Percentiles rank a stretch among this genome's conserved stretches.
These are phyloP conservation scores for Septoria petroselini DNA, from an alignment of 2,329 filamentous ascomycete genomes.

Conservation along the genomic window DNA sequence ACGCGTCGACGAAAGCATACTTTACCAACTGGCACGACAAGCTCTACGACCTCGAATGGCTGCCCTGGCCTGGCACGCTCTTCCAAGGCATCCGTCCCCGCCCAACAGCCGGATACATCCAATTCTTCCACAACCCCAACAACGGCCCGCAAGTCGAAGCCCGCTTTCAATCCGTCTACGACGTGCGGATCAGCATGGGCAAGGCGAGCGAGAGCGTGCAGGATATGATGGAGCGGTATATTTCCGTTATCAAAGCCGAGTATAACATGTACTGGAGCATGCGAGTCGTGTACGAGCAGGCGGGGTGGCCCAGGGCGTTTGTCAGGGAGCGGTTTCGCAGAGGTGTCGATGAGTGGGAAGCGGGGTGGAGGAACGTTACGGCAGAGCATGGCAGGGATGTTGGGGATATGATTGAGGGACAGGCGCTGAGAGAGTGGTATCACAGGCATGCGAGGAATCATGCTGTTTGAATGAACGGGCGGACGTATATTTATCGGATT, in stretches of 20 bases:
- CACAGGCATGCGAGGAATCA: background rate
- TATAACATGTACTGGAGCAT: conserved; percentile 1
- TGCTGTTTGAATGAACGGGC: background rate
- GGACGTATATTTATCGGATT: no score
- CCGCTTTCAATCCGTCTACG: background rate
- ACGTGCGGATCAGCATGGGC: background rate
- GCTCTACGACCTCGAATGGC: background rate
- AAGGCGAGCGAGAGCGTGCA: background rate
- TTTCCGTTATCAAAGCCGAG: background rate
- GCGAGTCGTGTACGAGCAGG: background rate
- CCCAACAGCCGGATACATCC: background rate
- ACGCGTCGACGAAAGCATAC: background rate
- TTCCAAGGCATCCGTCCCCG: conserved; percentile 1
- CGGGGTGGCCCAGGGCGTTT: background rate
- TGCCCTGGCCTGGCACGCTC: background rate
- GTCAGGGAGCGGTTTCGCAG: background rate
- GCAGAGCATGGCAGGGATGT: background rate
- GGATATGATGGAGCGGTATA: background rate
- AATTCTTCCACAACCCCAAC: conserved; percentile 1
- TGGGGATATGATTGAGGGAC: background rate
- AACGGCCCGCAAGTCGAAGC: background rate
- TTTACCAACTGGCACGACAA: background rate
- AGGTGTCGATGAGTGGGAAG: conserved; percentile 1
- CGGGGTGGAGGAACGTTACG: background rate
- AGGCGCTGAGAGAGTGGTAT: conserved; percentile 1